These are phyloP conservation scores for Camelina neglecta DNA, from an alignment of 345 rosid species.

Conservation along the genomic window DNA sequence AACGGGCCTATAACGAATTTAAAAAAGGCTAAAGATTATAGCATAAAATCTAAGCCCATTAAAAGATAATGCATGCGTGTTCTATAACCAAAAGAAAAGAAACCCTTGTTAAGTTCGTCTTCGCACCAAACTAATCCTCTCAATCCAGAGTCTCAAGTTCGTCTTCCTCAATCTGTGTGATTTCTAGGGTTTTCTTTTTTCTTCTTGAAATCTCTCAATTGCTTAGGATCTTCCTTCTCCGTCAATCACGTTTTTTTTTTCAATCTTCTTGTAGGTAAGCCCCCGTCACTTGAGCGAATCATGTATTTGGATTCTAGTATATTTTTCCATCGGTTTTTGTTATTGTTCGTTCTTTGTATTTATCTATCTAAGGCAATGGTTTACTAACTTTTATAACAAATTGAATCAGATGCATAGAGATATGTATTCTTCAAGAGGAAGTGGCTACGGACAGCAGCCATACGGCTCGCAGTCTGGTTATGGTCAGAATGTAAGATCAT, in stretches of 20 bases:
- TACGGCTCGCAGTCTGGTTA: conserved; percentile 83
- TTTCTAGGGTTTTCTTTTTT: conserved; percentile 26
- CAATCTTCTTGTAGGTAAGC: conserved; percentile 21
- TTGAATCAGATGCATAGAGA: conserved; percentile 35
- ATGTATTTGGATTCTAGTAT: not conserved
- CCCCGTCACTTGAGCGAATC: not conserved
- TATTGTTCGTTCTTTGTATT: not conserved
- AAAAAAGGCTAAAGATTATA: not conserved
- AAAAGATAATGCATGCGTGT: not conserved
- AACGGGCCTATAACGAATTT: not conserved
- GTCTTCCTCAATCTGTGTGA: conserved; percentile 19
- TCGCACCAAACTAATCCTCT: not conserved
- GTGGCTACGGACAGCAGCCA: conserved; percentile 75
- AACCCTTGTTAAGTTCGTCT: conserved; percentile 8
- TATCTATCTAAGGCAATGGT: not conserved
- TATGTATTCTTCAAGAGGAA: conserved; percentile 87
- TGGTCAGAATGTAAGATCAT: conserved; percentile 69
- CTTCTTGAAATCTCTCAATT: not conserved
- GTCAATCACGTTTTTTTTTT: not conserved
- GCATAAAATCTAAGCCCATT: conserved; percentile 15
- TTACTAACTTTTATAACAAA: conserved; percentile 15
- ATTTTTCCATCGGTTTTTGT: not conserved
- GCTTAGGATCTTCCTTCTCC: not conserved
- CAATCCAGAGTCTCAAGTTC: conserved; percentile 26
- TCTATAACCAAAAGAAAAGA: not conserved